A percentile compares a stretch with the other conserved stretches of the same genome.
These are phyloP conservation scores for Smallanthus sonchifolius DNA, from an alignment of 129 eudicot genomes.

Conservation along the genomic window DNA sequence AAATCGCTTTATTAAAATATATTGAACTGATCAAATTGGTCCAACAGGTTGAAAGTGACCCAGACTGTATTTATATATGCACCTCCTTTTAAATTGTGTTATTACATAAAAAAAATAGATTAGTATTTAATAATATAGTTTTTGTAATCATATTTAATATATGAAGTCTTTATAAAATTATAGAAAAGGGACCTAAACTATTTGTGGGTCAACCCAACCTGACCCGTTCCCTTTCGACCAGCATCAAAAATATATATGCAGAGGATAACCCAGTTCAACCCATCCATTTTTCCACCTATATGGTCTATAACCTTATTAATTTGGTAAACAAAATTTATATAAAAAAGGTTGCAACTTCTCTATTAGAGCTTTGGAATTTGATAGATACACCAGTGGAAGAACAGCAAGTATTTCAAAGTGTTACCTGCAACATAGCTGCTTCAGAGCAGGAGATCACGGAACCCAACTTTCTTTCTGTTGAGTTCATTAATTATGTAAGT, in stretches of 20 bases:
- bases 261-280: neutral
- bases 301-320: constrained; percentile 7
- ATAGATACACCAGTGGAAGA: constrained; percentile 94
- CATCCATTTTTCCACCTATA: neutral
- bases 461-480: constrained; percentile 71
- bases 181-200: too few relatives aligned
- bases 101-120: neutral
- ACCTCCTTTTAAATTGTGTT: too few relatives aligned
- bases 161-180: neutral
- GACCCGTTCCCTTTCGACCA: neutral
- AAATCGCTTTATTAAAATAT: neutral
- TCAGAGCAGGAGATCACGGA: constrained; percentile 84
- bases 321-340: constrained; percentile 39
- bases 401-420: constrained; percentile 82
- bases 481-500: constrained; percentile 64
- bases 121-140: neutral
- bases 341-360: constrained; percentile 74
- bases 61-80: too few relatives aligned
- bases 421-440: constrained; percentile 84
- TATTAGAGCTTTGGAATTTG: constrained; percentile 93
- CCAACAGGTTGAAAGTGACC: too few relatives aligned
- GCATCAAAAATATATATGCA: too few relatives aligned
- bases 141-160: neutral
- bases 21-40: too few relatives aligned
- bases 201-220: neutral